phyloP scores from a whole-genome alignment of 2,329 filamentous ascomycete genomes.

The Camillea tinctor region DNA sequence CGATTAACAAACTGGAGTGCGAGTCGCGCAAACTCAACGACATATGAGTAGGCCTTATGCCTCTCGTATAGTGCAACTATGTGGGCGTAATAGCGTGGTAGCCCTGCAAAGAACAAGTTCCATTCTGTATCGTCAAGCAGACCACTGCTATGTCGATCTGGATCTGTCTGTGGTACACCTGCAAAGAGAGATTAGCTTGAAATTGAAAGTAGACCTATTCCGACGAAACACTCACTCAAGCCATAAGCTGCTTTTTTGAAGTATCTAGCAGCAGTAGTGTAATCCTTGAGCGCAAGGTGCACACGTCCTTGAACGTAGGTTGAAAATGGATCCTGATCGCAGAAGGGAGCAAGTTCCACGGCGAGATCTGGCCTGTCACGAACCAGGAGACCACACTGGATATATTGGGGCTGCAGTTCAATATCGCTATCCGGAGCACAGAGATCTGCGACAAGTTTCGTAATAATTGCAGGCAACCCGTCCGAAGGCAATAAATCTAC shows the following conservation, averaged over 20 bases:
- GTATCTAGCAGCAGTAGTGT: conserved; percentile 67
- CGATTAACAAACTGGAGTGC: conserved; percentile 63
- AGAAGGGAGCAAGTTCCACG: conserved; percentile 55
- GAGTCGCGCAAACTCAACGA: conserved; percentile 78
- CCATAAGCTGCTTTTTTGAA: conserved; percentile 84
- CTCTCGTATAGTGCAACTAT: conserved; percentile 80
- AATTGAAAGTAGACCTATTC: neutral
- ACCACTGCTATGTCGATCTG: conserved; percentile 57
- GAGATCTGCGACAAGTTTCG: conserved; percentile 64
- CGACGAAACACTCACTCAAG: conserved; percentile 61
- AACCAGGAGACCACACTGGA: conserved; percentile 62
- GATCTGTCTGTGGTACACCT: conserved; percentile 47
- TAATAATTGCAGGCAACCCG: conserved; percentile 51
- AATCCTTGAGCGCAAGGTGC: conserved; percentile 70
- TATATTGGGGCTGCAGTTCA: conserved; percentile 58
- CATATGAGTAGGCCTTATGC: conserved; percentile 72
- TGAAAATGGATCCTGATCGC: conserved; percentile 58
- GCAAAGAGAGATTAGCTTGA: neutral
- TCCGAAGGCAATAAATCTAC: conserved; percentile 40
- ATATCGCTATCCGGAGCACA: conserved; percentile 66
- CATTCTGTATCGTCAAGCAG: conserved; percentile 77
- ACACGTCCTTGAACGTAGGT: conserved; percentile 85
- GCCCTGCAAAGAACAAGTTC: conserved; percentile 66
- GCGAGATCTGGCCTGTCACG: conserved; percentile 60
- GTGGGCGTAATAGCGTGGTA: conserved; percentile 84